Conservation (phyloP, 129 eudicot species). For the Escallonia rubra region DNA sequence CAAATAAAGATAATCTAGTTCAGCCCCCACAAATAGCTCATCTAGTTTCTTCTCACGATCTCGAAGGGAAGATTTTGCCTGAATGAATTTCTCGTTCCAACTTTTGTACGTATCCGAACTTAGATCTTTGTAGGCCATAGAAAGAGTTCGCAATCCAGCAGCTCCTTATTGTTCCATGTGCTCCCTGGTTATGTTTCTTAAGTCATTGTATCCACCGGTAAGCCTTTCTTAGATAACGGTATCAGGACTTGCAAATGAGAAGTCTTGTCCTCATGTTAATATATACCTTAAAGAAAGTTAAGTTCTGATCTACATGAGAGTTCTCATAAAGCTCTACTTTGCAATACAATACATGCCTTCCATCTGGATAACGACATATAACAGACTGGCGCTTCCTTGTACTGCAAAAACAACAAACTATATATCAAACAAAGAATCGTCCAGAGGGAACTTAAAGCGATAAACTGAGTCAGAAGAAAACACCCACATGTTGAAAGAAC, state of each 20-base stretch:
- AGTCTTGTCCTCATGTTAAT: slow-evolving; percentile 22
- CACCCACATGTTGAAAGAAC: no score
- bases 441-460: slow-evolving; percentile 9
- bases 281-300: slow-evolving; percentile 6
- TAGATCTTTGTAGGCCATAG: slow-evolving; percentile 81
- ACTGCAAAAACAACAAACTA: slow-evolving; percentile 32
- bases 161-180: slow-evolving; percentile 93
- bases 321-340: slow-evolving; percentile 42
- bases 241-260: slow-evolving; percentile 70
- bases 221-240: slow-evolving; percentile 88
- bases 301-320: slow-evolving; percentile 4
- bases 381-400: slow-evolving; percentile 99
- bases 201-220: slow-evolving; percentile 57
- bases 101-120: slow-evolving; percentile 65
- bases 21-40: slow-evolving; percentile 75
- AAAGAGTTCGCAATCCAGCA: slow-evolving; percentile 92
- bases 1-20: no score
- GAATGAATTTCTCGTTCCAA: slow-evolving; percentile 94
- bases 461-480: slow-evolving; percentile 7
- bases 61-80: slow-evolving; percentile 86
- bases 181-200: slow-evolving; percentile 65
- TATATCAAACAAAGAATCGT: slow-evolving; percentile 6
- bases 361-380: slow-evolving; percentile 88
- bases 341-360: slow-evolving; percentile 94
- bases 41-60: slow-evolving; percentile 95